Evolutionary conservation across 2,329 filamentous ascomycete species (phyloP).

Genomic region (Tolypocladium nubicola): DNA sequence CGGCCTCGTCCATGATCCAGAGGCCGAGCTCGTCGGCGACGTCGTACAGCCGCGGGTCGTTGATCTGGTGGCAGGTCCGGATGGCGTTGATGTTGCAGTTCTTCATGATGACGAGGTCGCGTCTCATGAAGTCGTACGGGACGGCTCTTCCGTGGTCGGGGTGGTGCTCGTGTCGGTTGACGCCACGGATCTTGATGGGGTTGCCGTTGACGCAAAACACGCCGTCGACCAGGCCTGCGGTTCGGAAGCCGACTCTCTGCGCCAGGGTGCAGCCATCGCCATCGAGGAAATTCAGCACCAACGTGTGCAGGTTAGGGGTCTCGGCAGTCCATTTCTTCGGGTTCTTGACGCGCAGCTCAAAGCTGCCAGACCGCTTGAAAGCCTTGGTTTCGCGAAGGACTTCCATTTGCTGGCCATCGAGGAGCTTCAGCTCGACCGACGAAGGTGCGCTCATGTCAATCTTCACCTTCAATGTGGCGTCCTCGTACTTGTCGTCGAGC

Average conservation of each 20-base stretch:
- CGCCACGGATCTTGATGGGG: slow-evolving; percentile 54
- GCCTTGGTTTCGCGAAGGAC: slow-evolving; percentile 15
- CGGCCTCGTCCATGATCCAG: slow-evolving; percentile 50
- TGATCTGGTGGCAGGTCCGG: slow-evolving; percentile 57
- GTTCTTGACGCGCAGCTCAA: slow-evolving; percentile 29
- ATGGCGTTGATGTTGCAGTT: slow-evolving; percentile 60
- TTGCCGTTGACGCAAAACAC: slow-evolving; percentile 55
- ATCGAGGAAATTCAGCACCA: slow-evolving; percentile 26
- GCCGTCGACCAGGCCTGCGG: slow-evolving; percentile 48
- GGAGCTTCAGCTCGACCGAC: slow-evolving; percentile 21
- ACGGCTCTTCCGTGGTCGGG: slow-evolving; percentile 51
- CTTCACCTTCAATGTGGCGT: slow-evolving; percentile 41
- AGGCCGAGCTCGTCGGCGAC: slow-evolving; percentile 53
- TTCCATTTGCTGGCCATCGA: slow-evolving; percentile 19
- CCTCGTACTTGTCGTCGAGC: slow-evolving; percentile 40
- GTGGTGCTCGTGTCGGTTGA: slow-evolving; percentile 63
- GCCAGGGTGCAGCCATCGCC: slow-evolving; percentile 22
- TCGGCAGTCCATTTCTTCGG: slow-evolving; percentile 61
- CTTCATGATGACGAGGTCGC: slow-evolving; percentile 58
- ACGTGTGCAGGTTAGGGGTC: slow-evolving; percentile 49
- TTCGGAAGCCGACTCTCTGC: slow-evolving; percentile 54
- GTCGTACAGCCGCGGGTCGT: slow-evolving; percentile 49
- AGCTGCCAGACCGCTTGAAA: slow-evolving; percentile 23
- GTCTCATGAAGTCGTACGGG: slow-evolving; percentile 47
- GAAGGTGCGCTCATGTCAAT: slow-evolving; percentile 28